Percentiles rank a stretch among this genome's conserved stretches.
These are phyloP conservation scores for Anisodus acutangulus DNA, from an alignment of 257 asterid species.

Conservation along the genomic window DNA sequence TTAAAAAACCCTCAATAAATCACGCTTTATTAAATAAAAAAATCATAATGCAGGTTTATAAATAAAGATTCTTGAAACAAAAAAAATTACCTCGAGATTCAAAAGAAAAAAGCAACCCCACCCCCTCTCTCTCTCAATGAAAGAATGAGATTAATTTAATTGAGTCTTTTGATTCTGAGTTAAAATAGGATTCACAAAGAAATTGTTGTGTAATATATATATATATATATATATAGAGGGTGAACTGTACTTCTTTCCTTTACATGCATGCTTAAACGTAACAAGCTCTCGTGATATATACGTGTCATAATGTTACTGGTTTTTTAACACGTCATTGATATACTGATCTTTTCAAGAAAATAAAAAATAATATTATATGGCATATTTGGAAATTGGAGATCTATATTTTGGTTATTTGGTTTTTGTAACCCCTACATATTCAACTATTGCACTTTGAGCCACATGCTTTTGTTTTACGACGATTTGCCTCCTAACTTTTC, in stretches of 20 bases:
- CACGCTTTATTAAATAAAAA: not conserved
- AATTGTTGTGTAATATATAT: not conserved
- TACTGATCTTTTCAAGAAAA: not conserved
- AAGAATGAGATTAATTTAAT: not conserved
- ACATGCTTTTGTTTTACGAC: too few relatives aligned
- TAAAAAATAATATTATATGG: too few relatives aligned
- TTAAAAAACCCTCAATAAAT: not conserved
- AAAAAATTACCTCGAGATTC: not conserved
- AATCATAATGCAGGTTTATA: not conserved
- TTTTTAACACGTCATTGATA: not conserved
- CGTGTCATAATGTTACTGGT: not conserved
- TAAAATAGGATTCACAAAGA: not conserved
- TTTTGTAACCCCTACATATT: not conserved
- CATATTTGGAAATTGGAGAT: not conserved
- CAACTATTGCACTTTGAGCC: too few relatives aligned
- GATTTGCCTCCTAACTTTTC: too few relatives aligned
- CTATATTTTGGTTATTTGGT: not conserved
- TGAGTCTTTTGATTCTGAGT: not conserved
- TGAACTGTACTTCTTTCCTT: too few relatives aligned
- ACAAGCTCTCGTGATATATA: not conserved
- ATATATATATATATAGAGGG: too few relatives aligned
- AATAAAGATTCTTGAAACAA: not conserved
- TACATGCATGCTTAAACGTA: constrained; percentile 46
- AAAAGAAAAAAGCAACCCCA: not conserved
- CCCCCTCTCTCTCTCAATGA: not conserved